Conservation (phyloP, 2,329 filamentous ascomycete species). For the Camptophora hylomeconis region DNA sequence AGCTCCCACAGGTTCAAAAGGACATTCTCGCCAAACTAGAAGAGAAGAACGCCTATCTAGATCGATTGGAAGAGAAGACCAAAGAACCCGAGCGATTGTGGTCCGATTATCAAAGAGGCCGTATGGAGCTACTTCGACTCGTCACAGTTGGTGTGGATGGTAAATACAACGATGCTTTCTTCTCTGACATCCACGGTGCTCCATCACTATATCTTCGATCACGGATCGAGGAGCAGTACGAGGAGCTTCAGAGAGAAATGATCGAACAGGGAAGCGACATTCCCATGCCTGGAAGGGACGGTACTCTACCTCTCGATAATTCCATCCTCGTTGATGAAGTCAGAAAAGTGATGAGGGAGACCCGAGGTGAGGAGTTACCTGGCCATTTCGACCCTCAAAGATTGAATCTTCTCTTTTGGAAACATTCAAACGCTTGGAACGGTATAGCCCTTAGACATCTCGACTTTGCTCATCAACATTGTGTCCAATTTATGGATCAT, state of each 20-base stretch:
- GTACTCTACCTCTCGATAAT: not conserved
- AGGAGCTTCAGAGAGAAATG: not conserved
- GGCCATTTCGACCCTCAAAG: not conserved
- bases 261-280: not conserved
- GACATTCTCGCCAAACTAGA: constrained; percentile 1
- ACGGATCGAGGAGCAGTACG: constrained; percentile 1
- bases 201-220: not conserved
- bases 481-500: not conserved
- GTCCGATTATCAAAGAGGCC: too few species aligned
- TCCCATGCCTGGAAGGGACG: not conserved
- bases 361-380: not conserved
- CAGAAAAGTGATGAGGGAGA: not conserved
- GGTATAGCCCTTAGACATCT: not conserved
- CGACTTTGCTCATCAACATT: not conserved
- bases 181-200: not conserved
- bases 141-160: not conserved
- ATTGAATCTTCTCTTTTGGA: not conserved
- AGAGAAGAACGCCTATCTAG: too few species aligned
- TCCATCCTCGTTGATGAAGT: not conserved
- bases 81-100: too few species aligned
- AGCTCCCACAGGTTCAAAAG: not conserved
- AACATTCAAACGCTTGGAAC: not conserved
- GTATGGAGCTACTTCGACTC: too few species aligned
- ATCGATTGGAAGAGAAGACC: too few species aligned
- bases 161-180: not conserved